These are phyloP conservation scores for Schizophyllum commune DNA, from an alignment of 1,284 basidiomycete species.

Conservation along the genomic window DNA sequence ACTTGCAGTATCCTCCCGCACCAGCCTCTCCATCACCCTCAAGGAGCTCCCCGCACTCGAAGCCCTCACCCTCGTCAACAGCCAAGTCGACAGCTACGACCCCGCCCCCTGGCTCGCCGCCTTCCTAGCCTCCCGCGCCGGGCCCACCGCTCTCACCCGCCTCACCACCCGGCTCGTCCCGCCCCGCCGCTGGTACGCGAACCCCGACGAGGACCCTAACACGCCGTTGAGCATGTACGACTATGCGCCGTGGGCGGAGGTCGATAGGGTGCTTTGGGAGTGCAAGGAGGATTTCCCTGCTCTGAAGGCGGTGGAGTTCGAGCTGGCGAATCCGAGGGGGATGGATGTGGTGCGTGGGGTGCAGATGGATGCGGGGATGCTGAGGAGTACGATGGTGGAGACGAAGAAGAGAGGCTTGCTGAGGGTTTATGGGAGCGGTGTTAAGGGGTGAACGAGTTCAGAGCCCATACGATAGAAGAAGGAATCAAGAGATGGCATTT, in stretches of 20 bases:
- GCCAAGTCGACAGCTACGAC: neutral
- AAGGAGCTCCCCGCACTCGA: neutral
- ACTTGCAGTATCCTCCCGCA: neutral
- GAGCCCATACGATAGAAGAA: neutral
- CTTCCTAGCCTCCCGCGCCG: slow-evolving; percentile 40
- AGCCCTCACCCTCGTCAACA: neutral
- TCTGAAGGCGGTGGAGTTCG: neutral
- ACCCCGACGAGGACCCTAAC: neutral
- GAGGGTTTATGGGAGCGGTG: neutral
- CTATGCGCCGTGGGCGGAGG: neutral
- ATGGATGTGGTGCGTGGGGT: neutral
- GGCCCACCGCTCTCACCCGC: slow-evolving; percentile 27
- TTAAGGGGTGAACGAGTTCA: neutral
- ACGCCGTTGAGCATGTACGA: neutral
- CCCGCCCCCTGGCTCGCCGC: slow-evolving; percentile 34
- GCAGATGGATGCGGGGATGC: neutral
- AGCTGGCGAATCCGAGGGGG: neutral
- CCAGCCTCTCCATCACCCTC: neutral
- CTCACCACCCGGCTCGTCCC: neutral
- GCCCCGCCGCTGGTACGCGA: neutral
- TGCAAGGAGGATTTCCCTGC: neutral
- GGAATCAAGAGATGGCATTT: neutral
- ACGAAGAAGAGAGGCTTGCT: neutral
- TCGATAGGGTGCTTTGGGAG: neutral
- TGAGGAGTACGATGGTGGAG: neutral